Conservation (phyloP, 1,284 basidiomycete species). For the Leccinum pallidistipes region DNA sequence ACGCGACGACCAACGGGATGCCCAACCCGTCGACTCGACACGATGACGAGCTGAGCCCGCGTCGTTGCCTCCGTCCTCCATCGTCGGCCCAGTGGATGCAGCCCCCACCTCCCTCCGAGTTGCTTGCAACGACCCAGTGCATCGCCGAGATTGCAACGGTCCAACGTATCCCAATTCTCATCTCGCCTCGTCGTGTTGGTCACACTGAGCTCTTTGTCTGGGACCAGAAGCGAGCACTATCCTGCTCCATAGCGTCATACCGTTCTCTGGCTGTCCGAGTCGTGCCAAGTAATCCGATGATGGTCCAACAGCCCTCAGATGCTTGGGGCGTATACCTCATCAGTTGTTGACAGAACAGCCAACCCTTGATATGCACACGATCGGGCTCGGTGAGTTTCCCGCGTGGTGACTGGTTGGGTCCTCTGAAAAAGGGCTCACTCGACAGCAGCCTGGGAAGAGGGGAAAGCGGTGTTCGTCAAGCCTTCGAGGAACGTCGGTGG, state of each 20-base stretch:
- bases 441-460: too few species aligned
- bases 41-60: too few species aligned
- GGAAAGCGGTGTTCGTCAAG: too few species aligned
- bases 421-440: background rate
- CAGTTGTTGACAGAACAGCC: background rate
- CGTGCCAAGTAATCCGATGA: background rate
- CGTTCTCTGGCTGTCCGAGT: background rate
- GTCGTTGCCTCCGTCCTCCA: too few species aligned
- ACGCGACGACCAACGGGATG: too few species aligned
- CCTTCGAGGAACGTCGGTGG: too few species aligned
- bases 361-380: constrained; percentile 4
- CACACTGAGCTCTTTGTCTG: background rate
- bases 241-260: background rate
- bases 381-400: constrained; percentile 4
- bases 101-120: too few species aligned
- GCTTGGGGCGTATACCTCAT: background rate
- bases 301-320: constrained; percentile 5
- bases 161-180: background rate
- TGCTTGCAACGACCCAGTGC: too few species aligned
- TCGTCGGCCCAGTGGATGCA: too few species aligned
- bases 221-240: background rate
- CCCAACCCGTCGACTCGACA: too few species aligned
- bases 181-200: background rate
- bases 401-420: background rate
- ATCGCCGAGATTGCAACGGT: too few species aligned